Evolutionary conservation across 2,329 filamentous ascomycete genomes (phyloP).

Genomic region (Alternaria triticina): DNA sequence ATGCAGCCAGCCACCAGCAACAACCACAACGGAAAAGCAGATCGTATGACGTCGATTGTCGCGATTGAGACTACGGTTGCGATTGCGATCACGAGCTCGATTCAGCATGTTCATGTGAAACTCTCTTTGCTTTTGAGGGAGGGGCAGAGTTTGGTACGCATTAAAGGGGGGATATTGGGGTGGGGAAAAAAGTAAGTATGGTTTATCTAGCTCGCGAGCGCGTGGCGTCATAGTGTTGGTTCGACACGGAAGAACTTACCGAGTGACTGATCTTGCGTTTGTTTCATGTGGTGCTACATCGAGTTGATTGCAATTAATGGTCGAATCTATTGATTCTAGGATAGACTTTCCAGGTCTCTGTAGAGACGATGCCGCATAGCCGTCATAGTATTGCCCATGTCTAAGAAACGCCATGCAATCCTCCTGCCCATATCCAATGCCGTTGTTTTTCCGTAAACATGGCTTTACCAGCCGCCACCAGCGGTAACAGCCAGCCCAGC

Average conservation of each 20-base stretch:
- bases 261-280: not conserved
- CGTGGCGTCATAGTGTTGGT: not conserved
- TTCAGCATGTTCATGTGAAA: not conserved
- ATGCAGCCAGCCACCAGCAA: not conserved
- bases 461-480: conserved; percentile 83
- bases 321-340: not conserved
- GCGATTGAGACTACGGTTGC: not conserved
- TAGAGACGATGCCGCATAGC: not conserved
- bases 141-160: not conserved
- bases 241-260: not conserved
- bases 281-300: not conserved
- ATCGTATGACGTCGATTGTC: not conserved
- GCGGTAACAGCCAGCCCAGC: conserved; percentile 88
- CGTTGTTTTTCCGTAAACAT: not conserved
- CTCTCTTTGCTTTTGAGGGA: not conserved
- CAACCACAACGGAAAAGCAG: not conserved
- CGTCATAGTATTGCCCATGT: not conserved
- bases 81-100: not conserved
- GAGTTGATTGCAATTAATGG: not conserved
- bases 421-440: conserved; percentile 3
- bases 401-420: conserved; percentile 13
- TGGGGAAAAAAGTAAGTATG: not conserved
- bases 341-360: not conserved
- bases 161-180: not conserved
- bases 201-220: not conserved